Conservation (phyloP, 352 stramenopile genomes). For the Phytophthora europaea region DNA sequence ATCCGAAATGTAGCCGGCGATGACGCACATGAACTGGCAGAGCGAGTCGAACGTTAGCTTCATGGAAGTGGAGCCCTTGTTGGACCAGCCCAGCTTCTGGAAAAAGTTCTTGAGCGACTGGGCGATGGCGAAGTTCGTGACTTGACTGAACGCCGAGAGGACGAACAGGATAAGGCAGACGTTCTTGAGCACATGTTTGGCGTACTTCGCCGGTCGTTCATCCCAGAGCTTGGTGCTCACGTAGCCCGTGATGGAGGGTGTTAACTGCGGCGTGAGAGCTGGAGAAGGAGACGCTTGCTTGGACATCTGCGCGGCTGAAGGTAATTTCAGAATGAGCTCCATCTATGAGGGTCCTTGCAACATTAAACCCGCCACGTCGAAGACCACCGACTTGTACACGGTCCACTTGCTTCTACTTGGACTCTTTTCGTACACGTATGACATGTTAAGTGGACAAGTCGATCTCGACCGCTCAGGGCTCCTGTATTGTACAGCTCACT, state of each 20-base stretch:
- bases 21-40: conserved; percentile 61
- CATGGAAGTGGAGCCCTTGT: conserved; percentile 58
- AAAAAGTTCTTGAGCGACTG: conserved; percentile 72
- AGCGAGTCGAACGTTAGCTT: conserved; percentile 70
- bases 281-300: conserved; percentile 1
- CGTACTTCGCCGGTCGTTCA: conserved; percentile 41
- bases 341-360: neutral
- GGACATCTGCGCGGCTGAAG: neutral
- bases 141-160: neutral
- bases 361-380: neutral
- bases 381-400: neutral
- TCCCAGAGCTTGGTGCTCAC: neutral
- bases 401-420: neutral
- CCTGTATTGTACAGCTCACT: neutral
- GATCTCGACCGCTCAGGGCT: neutral
- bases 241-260: neutral
- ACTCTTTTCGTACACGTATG: neutral
- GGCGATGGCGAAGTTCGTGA: conserved; percentile 47
- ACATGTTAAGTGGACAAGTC: neutral
- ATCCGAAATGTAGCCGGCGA: conserved; percentile 62
- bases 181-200: conserved; percentile 17
- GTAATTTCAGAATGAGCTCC: neutral
- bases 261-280: neutral
- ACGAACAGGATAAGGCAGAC: neutral
- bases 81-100: conserved; percentile 60